phyloP scores from a whole-genome alignment of 192 early-diverging fungal genomes.

The Polychytrium aggregatum region DNA sequence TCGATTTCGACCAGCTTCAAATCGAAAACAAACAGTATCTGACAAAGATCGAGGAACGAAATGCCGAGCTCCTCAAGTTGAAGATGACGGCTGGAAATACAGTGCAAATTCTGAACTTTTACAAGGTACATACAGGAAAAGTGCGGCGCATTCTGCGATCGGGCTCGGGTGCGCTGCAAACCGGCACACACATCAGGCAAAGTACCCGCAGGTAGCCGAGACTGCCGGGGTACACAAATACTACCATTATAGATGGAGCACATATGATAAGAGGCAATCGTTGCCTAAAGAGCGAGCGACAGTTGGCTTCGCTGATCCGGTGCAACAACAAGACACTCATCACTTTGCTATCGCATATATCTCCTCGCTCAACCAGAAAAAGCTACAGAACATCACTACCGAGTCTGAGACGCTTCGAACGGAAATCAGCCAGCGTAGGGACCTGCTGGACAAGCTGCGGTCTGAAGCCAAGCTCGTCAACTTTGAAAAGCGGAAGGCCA shows the following conservation, averaged over 20 bases:
- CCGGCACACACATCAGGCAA: no score
- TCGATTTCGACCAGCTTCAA: constrained; percentile 56
- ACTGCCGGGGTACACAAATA: no score
- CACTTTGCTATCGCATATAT: background rate
- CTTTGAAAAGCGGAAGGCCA: constrained; percentile 25
- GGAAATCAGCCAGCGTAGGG: constrained; percentile 34
- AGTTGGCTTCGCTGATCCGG: no score
- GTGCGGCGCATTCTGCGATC: no score
- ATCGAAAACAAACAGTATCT: constrained; percentile 58
- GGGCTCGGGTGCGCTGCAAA: no score
- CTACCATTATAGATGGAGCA: no score
- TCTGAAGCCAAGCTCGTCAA: constrained; percentile 28
- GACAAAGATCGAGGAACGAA: constrained; percentile 51
- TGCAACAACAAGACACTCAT: background rate
- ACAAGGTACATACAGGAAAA: constrained; percentile 43
- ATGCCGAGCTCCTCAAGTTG: constrained; percentile 45
- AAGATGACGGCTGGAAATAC: constrained; percentile 55
- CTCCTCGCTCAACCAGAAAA: constrained; percentile 19
- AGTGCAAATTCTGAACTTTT: constrained; percentile 43
- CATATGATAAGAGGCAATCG: no score
- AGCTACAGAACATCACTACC: constrained; percentile 27
- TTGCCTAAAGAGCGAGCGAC: no score
- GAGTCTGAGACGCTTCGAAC: constrained; percentile 25
- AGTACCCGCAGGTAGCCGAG: no score
- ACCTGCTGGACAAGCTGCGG: constrained; percentile 33